A percentile compares a stretch with the other conserved stretches of the same genome.
These are phyloP conservation scores for Zygosaccharomyces pseudobailii DNA, from an alignment of 1,139 yeast species.

Conservation along the genomic window DNA sequence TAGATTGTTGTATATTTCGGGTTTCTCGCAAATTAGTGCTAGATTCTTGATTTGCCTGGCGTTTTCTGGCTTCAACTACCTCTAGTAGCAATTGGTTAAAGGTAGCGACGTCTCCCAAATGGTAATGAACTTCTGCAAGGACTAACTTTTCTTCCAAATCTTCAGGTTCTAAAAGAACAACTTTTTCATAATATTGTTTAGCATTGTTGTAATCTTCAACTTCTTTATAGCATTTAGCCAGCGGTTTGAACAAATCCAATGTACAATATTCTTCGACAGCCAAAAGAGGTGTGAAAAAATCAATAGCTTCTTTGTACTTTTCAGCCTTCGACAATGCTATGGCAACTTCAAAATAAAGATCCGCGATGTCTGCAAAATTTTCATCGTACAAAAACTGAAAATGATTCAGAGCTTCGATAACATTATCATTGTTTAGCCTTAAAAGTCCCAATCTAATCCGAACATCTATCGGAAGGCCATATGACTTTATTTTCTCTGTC, in stretches of 20 bases:
- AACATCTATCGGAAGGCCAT: slow-evolving; percentile 75
- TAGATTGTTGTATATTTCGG: slow-evolving; percentile 20
- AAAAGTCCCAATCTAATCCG: slow-evolving; percentile 73
- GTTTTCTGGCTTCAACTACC: slow-evolving; percentile 40
- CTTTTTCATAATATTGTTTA: slow-evolving; percentile 53
- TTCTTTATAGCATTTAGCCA: slow-evolving; percentile 77
- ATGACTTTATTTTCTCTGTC: slow-evolving; percentile 39
- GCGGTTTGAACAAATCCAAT: slow-evolving; percentile 51
- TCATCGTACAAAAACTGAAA: slow-evolving; percentile 55
- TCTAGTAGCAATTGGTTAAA: slow-evolving; percentile 57
- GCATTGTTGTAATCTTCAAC: slow-evolving; percentile 69
- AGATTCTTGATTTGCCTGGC: slow-evolving; percentile 30
- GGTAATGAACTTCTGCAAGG: slow-evolving; percentile 75
- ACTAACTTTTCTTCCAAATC: slow-evolving; percentile 72
- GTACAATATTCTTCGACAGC: slow-evolving; percentile 46
- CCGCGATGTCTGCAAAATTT: slow-evolving; percentile 59
- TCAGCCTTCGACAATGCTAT: slow-evolving; percentile 64
- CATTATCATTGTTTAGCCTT: slow-evolving; percentile 59
- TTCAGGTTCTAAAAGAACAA: slow-evolving; percentile 54
- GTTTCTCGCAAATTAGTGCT: slow-evolving; percentile 19
- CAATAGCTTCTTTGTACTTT: slow-evolving; percentile 65
- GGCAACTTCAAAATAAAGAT: slow-evolving; percentile 75
- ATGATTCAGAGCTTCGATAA: slow-evolving; percentile 68
- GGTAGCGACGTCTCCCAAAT: slow-evolving; percentile 59
- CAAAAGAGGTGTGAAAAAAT: slow-evolving; percentile 53